Evolutionary conservation across 495 filamentous ascomycete genomes (phyloP).

Genomic region (Penicillium riverlandense): DNA sequence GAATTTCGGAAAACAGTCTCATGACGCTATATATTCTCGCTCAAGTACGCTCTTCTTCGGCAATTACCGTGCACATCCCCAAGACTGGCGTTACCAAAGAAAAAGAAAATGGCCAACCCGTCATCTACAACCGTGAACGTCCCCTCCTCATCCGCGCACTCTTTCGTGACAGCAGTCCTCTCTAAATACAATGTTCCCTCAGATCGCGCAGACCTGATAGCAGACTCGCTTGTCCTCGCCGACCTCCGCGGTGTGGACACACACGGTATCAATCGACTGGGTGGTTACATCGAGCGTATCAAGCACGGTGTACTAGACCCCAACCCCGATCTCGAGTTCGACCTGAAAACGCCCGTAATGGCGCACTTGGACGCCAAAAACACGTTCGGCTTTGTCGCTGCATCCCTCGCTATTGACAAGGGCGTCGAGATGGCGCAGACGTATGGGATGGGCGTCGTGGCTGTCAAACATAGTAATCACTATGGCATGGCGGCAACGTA

Average conservation of each 20-base stretch:
- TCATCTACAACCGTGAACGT: neutral
- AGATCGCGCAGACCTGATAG: constrained; percentile 9
- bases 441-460: constrained; percentile 21
- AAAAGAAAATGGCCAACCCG: too few species aligned
- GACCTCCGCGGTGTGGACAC: constrained; percentile 20
- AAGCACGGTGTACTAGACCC: constrained; percentile 13
- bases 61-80: too few species aligned
- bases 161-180: constrained; percentile 5
- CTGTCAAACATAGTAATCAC: constrained; percentile 19
- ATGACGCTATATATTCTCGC: too few species aligned
- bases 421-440: constrained; percentile 11
- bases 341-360: constrained; percentile 18
- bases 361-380: constrained; percentile 22
- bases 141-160: neutral
- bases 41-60: too few species aligned
- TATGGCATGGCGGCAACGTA: constrained; percentile 24
- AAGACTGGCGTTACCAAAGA: too few species aligned
- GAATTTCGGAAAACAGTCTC: too few species aligned
- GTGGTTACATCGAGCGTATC: constrained; percentile 15
- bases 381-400: constrained; percentile 23
- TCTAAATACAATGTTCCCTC: constrained; percentile 1
- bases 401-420: constrained; percentile 9
- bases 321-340: constrained; percentile 6
- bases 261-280: constrained; percentile 19
- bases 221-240: constrained; percentile 15